These are phyloP conservation scores for Ganoderma leucocontextum DNA, from an alignment of 1,284 basidiomycete genomes.

Conservation along the genomic window DNA sequence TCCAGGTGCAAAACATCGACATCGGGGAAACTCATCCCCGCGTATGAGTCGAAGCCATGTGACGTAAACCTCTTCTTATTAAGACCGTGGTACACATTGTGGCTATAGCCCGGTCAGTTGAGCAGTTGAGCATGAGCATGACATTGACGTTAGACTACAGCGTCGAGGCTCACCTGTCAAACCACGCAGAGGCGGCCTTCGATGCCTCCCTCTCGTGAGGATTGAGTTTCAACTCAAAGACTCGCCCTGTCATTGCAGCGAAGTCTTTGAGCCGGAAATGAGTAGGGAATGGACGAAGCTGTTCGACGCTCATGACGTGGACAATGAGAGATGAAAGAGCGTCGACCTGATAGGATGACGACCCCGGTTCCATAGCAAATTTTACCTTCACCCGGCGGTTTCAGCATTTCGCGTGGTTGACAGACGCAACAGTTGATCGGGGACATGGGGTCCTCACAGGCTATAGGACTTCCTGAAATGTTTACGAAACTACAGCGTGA, in stretches of 20 bases:
- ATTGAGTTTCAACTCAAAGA: conserved; percentile 34
- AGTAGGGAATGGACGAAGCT: conserved; percentile 33
- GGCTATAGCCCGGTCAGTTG: conserved; percentile 23
- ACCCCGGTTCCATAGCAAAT: conserved; percentile 11
- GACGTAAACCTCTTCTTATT: conserved; percentile 35
- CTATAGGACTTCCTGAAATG: too few species aligned
- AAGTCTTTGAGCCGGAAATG: conserved; percentile 34
- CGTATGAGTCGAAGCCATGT: conserved; percentile 50
- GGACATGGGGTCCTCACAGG: too few species aligned
- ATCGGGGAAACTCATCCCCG: conserved; percentile 52
- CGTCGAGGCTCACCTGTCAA: conserved; percentile 26
- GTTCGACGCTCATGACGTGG: conserved; percentile 29
- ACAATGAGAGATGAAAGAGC: neutral
- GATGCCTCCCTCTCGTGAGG: conserved; percentile 29
- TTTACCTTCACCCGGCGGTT: conserved; percentile 16
- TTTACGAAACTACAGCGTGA: too few species aligned
- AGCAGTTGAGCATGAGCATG: too few species aligned
- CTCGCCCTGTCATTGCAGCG: conserved; percentile 29
- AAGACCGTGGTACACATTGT: conserved; percentile 31
- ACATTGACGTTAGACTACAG: neutral
- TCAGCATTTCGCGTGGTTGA: neutral
- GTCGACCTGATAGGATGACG: neutral
- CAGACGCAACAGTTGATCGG: too few species aligned
- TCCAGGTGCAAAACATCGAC: conserved; percentile 51
- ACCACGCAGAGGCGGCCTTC: conserved; percentile 27